Percentiles rank a stretch among this genome's conserved stretches.
These are phyloP conservation scores for Wickerhamomyces subpelliculosus DNA, from an alignment of 805 yeast species.

Conservation along the genomic window DNA sequence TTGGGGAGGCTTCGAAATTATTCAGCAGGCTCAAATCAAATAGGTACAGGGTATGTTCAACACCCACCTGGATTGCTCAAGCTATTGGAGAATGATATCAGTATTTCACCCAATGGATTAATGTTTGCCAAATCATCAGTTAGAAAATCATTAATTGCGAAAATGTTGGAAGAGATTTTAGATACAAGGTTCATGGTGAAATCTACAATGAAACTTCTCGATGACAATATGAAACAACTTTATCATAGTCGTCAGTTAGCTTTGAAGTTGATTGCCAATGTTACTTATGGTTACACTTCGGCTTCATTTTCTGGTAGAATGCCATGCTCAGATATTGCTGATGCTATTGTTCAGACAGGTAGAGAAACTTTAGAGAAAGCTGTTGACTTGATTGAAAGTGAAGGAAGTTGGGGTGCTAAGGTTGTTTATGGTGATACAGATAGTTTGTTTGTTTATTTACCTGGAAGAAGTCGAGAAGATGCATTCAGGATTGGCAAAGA, in stretches of 20 bases:
- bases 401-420: constrained; percentile 69
- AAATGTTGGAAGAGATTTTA: constrained; percentile 78
- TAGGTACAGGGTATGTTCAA: constrained; percentile 43
- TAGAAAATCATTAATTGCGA: constrained; percentile 68
- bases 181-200: constrained; percentile 78
- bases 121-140: constrained; percentile 62
- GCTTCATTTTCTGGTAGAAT: constrained; percentile 94
- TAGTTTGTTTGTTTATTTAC: constrained; percentile 83
- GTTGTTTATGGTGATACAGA: constrained; percentile 98
- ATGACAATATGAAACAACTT: constrained; percentile 43
- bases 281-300: constrained; percentile 92
- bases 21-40: constrained; percentile 33
- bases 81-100: constrained; percentile 45
- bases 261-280: constrained; percentile 84
- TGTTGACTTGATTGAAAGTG: constrained; percentile 55
- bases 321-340: constrained; percentile 96
- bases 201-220: constrained; percentile 56
- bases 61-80: constrained; percentile 53
- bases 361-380: constrained; percentile 76
- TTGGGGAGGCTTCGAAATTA: constrained; percentile 56
- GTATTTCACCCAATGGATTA: constrained; percentile 81
- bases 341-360: constrained; percentile 87
- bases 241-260: constrained; percentile 80
- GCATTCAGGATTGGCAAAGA: constrained; percentile 73
- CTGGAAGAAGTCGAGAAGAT: constrained; percentile 69